Evolutionary conservation across 2,329 filamentous ascomycete species (phyloP).

Genomic region (Fusarium foetens): DNA sequence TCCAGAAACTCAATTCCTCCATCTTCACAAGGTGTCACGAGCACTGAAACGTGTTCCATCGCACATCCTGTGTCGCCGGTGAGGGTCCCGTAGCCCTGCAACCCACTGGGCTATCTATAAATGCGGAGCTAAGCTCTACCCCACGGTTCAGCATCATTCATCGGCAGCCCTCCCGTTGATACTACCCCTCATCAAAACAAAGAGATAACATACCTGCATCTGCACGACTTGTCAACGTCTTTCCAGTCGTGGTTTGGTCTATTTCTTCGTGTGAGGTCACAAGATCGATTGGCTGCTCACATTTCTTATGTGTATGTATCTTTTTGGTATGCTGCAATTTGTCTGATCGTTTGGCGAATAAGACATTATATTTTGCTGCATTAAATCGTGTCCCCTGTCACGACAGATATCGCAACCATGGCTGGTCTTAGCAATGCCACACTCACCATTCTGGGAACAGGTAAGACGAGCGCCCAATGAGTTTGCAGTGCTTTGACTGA

Average conservation of each 20-base stretch:
- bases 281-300: neutral
- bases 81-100: conserved; percentile 15
- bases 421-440: conserved; percentile 28
- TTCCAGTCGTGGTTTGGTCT: conserved; percentile 30
- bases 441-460: conserved; percentile 42
- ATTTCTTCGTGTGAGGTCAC: neutral
- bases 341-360: neutral
- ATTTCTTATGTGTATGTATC: neutral
- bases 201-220: conserved; percentile 21
- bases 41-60: neutral
- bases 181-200: conserved; percentile 13
- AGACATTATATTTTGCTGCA: neutral
- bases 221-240: conserved; percentile 31
- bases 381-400: neutral
- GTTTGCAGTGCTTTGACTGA: neutral
- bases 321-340: neutral
- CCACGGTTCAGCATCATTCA: conserved; percentile 1
- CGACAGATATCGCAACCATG: conserved; percentile 21
- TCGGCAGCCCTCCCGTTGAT: conserved; percentile 28
- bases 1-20: neutral
- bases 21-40: neutral
- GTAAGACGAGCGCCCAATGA: conserved; percentile 1
- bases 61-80: conserved; percentile 5
- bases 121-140: conserved; percentile 5
- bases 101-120: neutral